phyloP scores from a whole-genome alignment of 805 yeast genomes.

The Yarrowia yakushimensis region DNA sequence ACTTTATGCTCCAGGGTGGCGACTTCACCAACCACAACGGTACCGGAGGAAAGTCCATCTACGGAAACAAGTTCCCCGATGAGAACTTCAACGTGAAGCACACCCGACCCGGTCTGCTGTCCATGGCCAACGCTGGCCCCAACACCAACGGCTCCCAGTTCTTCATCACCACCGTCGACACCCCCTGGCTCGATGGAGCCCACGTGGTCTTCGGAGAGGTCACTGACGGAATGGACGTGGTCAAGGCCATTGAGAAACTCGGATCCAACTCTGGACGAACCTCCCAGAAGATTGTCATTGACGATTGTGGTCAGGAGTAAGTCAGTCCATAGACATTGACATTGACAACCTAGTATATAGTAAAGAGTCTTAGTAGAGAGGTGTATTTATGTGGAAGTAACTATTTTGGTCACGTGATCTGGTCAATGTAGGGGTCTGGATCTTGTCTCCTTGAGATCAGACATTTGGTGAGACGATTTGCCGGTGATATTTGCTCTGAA shows the following conservation, averaged over 20 bases:
- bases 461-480: no score
- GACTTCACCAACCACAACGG: conserved; percentile 85
- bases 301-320: conserved; percentile 51
- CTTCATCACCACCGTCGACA: conserved; percentile 85
- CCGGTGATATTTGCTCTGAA: no score
- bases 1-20: conserved; percentile 96
- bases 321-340: no score
- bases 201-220: conserved; percentile 96
- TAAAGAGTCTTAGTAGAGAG: not conserved
- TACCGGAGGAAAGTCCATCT: conserved; percentile 85
- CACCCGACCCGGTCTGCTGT: conserved; percentile 73
- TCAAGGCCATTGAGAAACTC: conserved; percentile 75
- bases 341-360: not conserved
- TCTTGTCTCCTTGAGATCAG: no score
- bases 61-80: conserved; percentile 70
- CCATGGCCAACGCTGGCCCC: conserved; percentile 99
- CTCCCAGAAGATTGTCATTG: conserved; percentile 59
- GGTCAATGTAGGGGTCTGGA: no score
- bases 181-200: conserved; percentile 89
- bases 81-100: conserved; percentile 74
- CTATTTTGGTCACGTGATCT: no score
- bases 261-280: conserved; percentile 71
- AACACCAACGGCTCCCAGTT: conserved; percentile 98
- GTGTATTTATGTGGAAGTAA: no score
- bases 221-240: conserved; percentile 75